These are phyloP conservation scores for Umbelopsis vinacea DNA, from an alignment of 192 early-diverging fungal genomes.

Conservation along the genomic window DNA sequence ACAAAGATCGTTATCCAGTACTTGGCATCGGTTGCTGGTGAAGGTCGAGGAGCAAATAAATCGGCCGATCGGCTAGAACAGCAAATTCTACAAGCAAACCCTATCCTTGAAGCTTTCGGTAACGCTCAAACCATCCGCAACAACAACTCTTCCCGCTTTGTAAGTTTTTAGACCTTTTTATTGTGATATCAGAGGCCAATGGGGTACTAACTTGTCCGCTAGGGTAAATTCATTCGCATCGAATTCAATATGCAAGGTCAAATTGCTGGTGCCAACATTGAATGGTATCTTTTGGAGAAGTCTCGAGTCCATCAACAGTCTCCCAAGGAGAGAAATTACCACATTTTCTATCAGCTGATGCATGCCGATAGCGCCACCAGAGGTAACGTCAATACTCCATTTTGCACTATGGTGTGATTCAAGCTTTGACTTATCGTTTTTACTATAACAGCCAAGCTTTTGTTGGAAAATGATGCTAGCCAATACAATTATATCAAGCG, in stretches of 20 bases:
- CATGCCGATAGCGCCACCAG: constrained; percentile 79
- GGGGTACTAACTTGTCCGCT: background rate
- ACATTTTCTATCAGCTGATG: constrained; percentile 98
- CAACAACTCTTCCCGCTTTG: constrained; percentile 98
- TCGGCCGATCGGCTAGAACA: constrained; percentile 71
- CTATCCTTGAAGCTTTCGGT: constrained; percentile 97
- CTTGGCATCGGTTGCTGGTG: constrained; percentile 86
- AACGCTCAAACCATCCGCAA: constrained; percentile 99
- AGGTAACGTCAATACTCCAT: constrained; percentile 44
- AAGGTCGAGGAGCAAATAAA: constrained; percentile 38
- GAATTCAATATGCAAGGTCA: constrained; percentile 87
- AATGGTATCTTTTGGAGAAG: constrained; percentile 97
- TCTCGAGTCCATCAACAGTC: constrained; percentile 95
- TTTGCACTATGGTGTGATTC: background rate
- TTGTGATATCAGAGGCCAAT: background rate
- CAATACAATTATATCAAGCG: constrained; percentile 85
- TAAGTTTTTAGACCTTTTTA: constrained; percentile 40
- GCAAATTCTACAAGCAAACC: constrained; percentile 92
- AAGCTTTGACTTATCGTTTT: background rate
- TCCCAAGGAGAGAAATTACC: constrained; percentile 92
- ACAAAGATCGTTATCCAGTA: constrained; percentile 99
- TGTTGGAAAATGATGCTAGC: constrained; percentile 74
- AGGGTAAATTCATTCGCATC: constrained; percentile 98
- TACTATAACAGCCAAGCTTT: constrained; percentile 56
- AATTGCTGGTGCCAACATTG: constrained; percentile 96